Base-by-base conservation (phyloP, 176 grass and related monocot species). In the Triticum urartu region DNA sequence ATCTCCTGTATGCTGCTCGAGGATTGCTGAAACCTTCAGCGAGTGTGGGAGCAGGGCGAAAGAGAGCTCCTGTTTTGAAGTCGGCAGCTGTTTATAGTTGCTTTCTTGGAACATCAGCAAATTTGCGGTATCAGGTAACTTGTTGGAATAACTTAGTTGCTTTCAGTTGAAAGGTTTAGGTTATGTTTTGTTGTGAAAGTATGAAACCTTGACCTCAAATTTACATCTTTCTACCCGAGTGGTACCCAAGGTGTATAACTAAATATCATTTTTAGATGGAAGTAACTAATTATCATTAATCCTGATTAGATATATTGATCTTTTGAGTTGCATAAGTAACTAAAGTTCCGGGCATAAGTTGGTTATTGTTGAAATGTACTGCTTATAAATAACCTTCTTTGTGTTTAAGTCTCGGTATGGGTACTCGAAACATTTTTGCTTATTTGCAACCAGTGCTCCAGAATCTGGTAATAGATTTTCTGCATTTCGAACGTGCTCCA, bases 121-220 rank as follows among this genome's bases (percentile, higher is more conserved):
- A 98, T 84, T 89, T 98, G n/a, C 93, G 93, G 24, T 98, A 98
- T 75, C 93, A 98, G 93, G 96, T 98, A 95, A 47, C 83, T 78
- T 42, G 36, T 20, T 39, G 11, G 18, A 72, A 25, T 66, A 42
- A 26, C 50, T 35, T 79, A 79, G 43, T 32, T 64, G 56, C 40
- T 91, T 82, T 85, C 21, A 61, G 64, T 71, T 45, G 28, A 77
- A 84, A 39, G 47, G 47, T 47, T 11, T 82, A 78, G 17, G 20
- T 78, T 34, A 18, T 32, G 43, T 52, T 32, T 50, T 50, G 22
- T 30, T 75, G 45, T 28, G 40, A 0, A 74, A 74, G 71, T 78
- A 50, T 28, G 11, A 43, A 50, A 81, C 11, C 42, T 70, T 30
- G 4, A 82, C 47, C 68, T 71, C 32, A 70, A 52, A 58, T 25